These are phyloP conservation scores for Aaosphaeria pasadenensis DNA, from an alignment of 2,329 filamentous ascomycete species.

Conservation along the genomic window DNA sequence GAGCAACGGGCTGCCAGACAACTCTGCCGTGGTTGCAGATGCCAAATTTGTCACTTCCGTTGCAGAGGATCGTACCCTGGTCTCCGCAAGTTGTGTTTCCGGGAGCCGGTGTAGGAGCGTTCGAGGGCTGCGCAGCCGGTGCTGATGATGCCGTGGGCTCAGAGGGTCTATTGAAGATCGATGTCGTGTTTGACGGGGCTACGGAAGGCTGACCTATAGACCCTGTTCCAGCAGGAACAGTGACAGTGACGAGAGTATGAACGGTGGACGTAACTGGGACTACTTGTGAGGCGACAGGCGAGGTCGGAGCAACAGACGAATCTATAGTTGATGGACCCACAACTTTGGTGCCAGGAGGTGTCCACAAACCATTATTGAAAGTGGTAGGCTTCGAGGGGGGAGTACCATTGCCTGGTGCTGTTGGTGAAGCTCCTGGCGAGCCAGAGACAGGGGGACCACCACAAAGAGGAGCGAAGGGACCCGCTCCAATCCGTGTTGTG, in stretches of 20 bases:
- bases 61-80: conserved; percentile 38
- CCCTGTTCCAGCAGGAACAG: conserved; percentile 11
- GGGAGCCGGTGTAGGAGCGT: conserved; percentile 2
- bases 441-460: conserved; percentile 9
- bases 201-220: background rate
- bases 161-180: background rate
- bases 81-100: conserved; percentile 19
- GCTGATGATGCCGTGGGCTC: conserved; percentile 1
- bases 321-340: background rate
- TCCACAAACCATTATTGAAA: conserved; percentile 9
- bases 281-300: conserved; percentile 1
- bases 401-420: background rate
- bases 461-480: conserved; percentile 23
- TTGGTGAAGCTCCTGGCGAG: conserved; percentile 1
- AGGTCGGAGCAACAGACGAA: conserved; percentile 1
- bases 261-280: conserved; percentile 12
- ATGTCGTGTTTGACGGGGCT: conserved; percentile 1
- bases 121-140: conserved; percentile 4
- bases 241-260: conserved; percentile 22
- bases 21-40: conserved; percentile 40
- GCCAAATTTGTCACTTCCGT: conserved; percentile 36
- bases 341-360: conserved; percentile 8
- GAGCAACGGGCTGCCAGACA: conserved; percentile 39
- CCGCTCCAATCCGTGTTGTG: conserved; percentile 30
- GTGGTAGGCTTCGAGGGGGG: conserved; percentile 2